phyloP scores from a whole-genome alignment of 345 rosid genomes.

The Citrus trifoliata region DNA sequence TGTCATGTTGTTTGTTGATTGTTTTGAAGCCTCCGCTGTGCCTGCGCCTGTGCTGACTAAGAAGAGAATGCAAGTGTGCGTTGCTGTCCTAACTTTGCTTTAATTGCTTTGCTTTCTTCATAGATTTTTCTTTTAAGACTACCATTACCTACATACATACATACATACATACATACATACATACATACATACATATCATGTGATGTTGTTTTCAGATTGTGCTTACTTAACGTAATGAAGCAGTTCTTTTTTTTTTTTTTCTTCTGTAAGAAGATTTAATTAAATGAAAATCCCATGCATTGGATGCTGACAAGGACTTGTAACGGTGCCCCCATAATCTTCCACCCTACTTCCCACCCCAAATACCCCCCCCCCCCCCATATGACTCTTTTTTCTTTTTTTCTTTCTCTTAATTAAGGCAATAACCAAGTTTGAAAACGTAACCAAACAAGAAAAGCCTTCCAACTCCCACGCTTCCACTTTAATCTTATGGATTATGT shows the following conservation, averaged over 20 bases:
- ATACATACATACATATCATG: background rate
- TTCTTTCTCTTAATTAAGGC: constrained; percentile 13
- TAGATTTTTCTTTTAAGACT: background rate
- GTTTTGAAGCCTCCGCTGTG: background rate
- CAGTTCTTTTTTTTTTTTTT: background rate
- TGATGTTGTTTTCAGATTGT: background rate
- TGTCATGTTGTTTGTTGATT: background rate
- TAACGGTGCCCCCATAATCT: constrained; percentile 4
- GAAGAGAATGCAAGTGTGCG: background rate
- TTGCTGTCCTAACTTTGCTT: background rate
- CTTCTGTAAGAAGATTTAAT: background rate
- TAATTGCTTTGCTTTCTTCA: background rate
- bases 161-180: background rate
- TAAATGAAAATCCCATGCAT: background rate
- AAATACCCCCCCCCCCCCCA: too few species aligned
- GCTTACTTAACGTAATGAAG: background rate
- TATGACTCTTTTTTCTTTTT: background rate
- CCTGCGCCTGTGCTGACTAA: background rate
- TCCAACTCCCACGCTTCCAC: too few species aligned
- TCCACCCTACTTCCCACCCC: background rate
- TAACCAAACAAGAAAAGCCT: too few species aligned
- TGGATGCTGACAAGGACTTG: constrained; percentile 5
- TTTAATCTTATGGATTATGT: too few species aligned
- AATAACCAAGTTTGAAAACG: background rate
- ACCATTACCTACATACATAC: background rate